Percentiles rank a stretch among this genome's conserved stretches.
These are phyloP conservation scores for Pseudocercospora ulei DNA, from an alignment of 2,329 filamentous ascomycete species.

Conservation along the genomic window DNA sequence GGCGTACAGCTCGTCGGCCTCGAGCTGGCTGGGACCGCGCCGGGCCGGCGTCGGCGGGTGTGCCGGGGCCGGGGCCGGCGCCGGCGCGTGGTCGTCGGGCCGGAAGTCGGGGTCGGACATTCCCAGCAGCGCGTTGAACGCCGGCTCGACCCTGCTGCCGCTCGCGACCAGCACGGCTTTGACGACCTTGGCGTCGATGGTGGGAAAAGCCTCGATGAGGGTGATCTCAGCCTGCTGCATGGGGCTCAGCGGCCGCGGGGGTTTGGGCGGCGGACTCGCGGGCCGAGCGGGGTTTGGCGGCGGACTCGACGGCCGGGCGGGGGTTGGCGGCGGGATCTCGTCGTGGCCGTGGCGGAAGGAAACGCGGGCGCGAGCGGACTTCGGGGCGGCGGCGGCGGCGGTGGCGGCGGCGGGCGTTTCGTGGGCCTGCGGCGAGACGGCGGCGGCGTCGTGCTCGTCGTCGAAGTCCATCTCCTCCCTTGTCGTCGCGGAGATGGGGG, in stretches of 20 bases:
- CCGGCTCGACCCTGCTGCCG: slow-evolving; percentile 75
- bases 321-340: slow-evolving; percentile 61
- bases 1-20: slow-evolving; percentile 83
- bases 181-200: slow-evolving; percentile 67
- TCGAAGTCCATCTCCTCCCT: slow-evolving; percentile 42
- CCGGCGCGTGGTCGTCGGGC: slow-evolving; percentile 49
- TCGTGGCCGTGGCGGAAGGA: slow-evolving; percentile 44
- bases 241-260: slow-evolving; percentile 70
- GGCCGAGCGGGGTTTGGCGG: no score
- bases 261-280: slow-evolving; percentile 83
- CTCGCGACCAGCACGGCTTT: slow-evolving; percentile 83
- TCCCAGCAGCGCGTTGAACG: slow-evolving; percentile 84
- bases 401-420: slow-evolving; percentile 34
- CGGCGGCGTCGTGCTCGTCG: slow-evolving; percentile 56
- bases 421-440: slow-evolving; percentile 34
- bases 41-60: slow-evolving; percentile 69
- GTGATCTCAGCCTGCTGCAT: slow-evolving; percentile 78
- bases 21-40: slow-evolving; percentile 61
- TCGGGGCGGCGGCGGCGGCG: slow-evolving; percentile 36
- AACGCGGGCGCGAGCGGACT: slow-evolving; percentile 40
- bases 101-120: slow-evolving; percentile 49
- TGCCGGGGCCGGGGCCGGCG: slow-evolving; percentile 45
- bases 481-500: slow-evolving; percentile 32
- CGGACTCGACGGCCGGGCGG: slow-evolving; percentile 73
- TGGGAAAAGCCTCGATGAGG: slow-evolving; percentile 86